Evolutionary conservation across 1,139 yeast species (phyloP), one percentile per base, ranked within the genome.

Genomic region (Pichia sp.): DNA sequence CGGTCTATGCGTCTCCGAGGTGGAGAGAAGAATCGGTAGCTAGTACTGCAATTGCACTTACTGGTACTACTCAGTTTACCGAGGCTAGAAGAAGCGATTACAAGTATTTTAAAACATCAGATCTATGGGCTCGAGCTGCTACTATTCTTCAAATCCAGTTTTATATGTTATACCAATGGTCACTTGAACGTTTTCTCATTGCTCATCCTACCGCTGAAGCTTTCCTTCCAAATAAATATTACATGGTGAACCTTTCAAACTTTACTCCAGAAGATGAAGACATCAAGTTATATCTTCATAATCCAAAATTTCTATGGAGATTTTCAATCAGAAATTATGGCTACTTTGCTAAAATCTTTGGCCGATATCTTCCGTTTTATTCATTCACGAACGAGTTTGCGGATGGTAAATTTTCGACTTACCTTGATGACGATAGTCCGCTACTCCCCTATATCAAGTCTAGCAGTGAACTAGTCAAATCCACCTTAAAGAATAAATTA

Each of bases 291-390:
- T 48, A 48, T 39, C 19, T 48, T 0, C 23, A 28, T 4, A 25
- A 48, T 2, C 51, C 51, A 2, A 43, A 48, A 30, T 48, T 48
- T 44, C 10, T 48, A 12, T 48, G 47, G 47, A 48, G 51, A 16
- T 48, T 48, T 30, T 48, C 51, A n/a, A 25, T 28, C 16, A 22
- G 7, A 13, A 48, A 48, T 23, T 48, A 48, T 22, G 41, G 30
- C 16, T 44, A 21, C 16, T 44, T 44, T 28, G n/a, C 19, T n/a
- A 26, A 19, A 10, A 21, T 16, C 8, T 44, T 44, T 44, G 46
- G 39, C 4, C 9, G n/a, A 22, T 16, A 34, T n/a, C 36, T 23
- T 18, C 40, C 37, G n/a, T 34, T 34, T 7, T 34, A 13, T 6
- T 45, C 19, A 13, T 34, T 21, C 13, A 18, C 19, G 6, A 26